phyloP scores from a whole-genome alignment of 75 land plant species.

The Azolla pinnata region DNA sequence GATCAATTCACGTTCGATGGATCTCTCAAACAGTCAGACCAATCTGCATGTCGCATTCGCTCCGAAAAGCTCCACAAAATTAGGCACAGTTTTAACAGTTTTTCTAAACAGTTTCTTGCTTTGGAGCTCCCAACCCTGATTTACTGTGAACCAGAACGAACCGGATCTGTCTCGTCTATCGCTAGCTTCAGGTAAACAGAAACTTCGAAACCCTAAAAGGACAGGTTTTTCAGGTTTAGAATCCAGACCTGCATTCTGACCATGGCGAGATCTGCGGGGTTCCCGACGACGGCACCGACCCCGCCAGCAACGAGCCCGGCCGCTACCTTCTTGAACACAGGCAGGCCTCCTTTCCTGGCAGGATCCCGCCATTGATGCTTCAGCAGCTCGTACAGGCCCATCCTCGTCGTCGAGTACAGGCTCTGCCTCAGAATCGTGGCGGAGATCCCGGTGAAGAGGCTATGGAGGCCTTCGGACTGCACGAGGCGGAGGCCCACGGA shows the following conservation, averaged over 20 bases:
- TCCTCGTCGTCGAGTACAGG: slow-evolving; percentile 25
- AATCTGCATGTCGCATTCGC: too few species aligned
- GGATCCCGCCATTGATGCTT: slow-evolving; percentile 11
- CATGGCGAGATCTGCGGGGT: slow-evolving; percentile 30
- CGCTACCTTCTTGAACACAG: slow-evolving; percentile 19
- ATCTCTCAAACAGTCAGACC: too few species aligned
- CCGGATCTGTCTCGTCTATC: too few species aligned
- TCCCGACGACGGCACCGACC: slow-evolving; percentile 21
- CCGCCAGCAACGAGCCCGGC: slow-evolving; percentile 26
- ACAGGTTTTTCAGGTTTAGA: too few species aligned
- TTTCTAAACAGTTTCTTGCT: too few species aligned
- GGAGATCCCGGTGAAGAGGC: slow-evolving; percentile 26
- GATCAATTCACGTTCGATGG: too few species aligned
- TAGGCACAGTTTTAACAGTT: too few species aligned
- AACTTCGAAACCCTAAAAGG: too few species aligned
- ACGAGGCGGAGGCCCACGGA: slow-evolving; percentile 9
- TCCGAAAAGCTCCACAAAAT: too few species aligned
- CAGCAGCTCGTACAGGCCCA: slow-evolving; percentile 25
- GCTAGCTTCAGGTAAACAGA: too few species aligned
- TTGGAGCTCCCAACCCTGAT: too few species aligned
- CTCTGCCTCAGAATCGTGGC: slow-evolving; percentile 23
- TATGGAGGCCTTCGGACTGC: slow-evolving; percentile 17
- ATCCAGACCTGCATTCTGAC: slow-evolving; percentile 23
- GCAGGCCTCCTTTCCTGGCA: slow-evolving; percentile 6
- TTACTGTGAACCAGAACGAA: too few species aligned